Conservation (phyloP, 2,329 filamentous ascomycete species). For the Penicillium expansum region DNA sequence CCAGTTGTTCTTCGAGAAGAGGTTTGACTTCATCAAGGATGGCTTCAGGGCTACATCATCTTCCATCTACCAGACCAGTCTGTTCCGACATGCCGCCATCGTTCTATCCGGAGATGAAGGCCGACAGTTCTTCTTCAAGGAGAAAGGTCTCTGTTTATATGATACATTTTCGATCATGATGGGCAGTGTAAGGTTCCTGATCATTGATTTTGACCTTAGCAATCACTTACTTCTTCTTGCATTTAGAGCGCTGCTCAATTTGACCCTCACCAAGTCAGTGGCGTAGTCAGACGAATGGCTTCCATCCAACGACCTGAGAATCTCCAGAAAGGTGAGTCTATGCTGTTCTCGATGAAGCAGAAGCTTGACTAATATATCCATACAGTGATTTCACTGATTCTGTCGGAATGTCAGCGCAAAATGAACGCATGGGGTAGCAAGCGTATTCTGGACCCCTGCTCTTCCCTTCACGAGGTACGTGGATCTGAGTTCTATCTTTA, state of each 20-base stretch:
- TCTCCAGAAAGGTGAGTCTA: conserved; percentile 1
- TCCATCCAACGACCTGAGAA: background rate
- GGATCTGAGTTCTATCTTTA: too few species aligned
- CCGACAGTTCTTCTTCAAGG: conserved; percentile 2
- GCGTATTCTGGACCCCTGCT: conserved; percentile 5
- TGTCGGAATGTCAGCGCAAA: conserved; percentile 5
- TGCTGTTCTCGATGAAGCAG: background rate
- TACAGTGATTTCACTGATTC: conserved; percentile 5
- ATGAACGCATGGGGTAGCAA: conserved; percentile 3
- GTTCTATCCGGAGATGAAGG: conserved; percentile 7
- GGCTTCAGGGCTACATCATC: background rate
- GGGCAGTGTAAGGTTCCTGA: background rate
- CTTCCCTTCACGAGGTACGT: conserved; percentile 8
- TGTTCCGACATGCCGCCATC: background rate
- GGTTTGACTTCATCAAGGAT: conserved; percentile 1
- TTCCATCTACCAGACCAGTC: conserved; percentile 2
- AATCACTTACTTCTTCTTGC: background rate
- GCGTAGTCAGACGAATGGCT: conserved; percentile 1
- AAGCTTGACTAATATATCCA: background rate
- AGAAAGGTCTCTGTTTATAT: conserved; percentile 3
- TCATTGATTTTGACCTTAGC: too few species aligned
- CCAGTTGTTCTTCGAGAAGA: background rate
- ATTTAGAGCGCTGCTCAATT: background rate
- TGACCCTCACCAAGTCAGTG: conserved; percentile 1
- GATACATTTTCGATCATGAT: conserved; percentile 3